phyloP scores from a whole-genome alignment of 192 early-diverging fungal genomes.

The Coemansia sp. region DNA sequence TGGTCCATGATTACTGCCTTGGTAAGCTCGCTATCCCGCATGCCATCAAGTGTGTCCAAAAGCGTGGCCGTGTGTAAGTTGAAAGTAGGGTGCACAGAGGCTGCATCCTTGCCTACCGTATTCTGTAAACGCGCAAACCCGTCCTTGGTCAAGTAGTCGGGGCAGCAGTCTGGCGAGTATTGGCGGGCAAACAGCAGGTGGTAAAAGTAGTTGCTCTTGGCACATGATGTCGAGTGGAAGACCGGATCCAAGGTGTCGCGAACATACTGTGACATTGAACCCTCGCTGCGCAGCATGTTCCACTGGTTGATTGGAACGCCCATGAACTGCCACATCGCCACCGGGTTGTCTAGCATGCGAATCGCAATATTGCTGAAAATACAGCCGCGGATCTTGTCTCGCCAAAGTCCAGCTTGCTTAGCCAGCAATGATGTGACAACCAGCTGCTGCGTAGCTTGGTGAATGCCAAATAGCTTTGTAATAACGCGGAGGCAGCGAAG shows the following conservation, averaged over 20 bases:
- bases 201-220: conserved; percentile 84
- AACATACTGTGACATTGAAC: conserved; percentile 74
- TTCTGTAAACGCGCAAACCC: conserved; percentile 66
- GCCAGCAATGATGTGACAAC: conserved; percentile 57
- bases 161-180: conserved; percentile 69
- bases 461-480: conserved; percentile 60
- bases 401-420: conserved; percentile 68
- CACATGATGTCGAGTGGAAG: conserved; percentile 61
- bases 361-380: conserved; percentile 66
- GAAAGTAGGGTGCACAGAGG: conserved; percentile 55
- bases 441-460: conserved; percentile 59
- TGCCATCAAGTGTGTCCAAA: conserved; percentile 61
- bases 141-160: conserved; percentile 72
- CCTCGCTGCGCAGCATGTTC: conserved; percentile 82
- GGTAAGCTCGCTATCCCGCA: conserved; percentile 68
- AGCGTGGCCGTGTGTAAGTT: conserved; percentile 83
- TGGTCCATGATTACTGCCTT: conserved; percentile 86
- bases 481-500: conserved; percentile 68
- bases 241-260: conserved; percentile 84
- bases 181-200: conserved; percentile 71
- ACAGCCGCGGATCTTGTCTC: conserved; percentile 63
- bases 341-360: conserved; percentile 71
- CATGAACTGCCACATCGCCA: conserved; percentile 82
- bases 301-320: conserved; percentile 85
- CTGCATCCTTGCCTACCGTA: not conserved